Percentiles rank a stretch among this genome's conserved stretches.
Evolutionary conservation across 1,284 basidiomycete genomes (phyloP).

Genomic region (Cryptococcus neoformans): DNA sequence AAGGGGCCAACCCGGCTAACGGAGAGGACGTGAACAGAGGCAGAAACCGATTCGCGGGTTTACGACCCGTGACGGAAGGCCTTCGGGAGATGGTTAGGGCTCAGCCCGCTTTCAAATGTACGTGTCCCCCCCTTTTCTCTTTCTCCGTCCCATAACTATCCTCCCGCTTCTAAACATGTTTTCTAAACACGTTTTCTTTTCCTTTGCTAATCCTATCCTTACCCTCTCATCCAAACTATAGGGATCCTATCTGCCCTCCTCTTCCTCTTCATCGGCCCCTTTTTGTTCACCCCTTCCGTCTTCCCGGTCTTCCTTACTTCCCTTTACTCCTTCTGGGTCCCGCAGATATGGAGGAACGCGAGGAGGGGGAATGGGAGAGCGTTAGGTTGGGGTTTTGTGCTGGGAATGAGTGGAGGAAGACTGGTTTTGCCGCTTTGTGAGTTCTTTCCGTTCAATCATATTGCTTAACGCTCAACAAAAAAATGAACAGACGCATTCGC

Average conservation of each 20-base stretch:
- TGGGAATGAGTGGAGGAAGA: conserved; percentile 70
- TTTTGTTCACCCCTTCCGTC: conserved; percentile 67
- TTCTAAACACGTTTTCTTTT: no score
- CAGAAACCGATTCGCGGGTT: no score
- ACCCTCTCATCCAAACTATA: not conserved
- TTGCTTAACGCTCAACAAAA: not conserved
- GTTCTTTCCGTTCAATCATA: conserved; percentile 35
- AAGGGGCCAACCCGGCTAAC: not conserved
- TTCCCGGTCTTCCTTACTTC: conserved; percentile 66
- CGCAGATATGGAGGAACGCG: conserved; percentile 76
- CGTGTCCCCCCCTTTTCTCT: conserved; percentile 51
- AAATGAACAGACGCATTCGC: conserved; percentile 64
- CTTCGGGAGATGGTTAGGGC: not conserved
- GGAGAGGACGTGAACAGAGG: not conserved
- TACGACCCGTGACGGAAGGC: not conserved
- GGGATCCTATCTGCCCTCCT: conserved; percentile 10
- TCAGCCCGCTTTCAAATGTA: conserved; percentile 48
- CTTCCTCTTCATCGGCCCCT: conserved; percentile 56
- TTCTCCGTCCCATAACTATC: conserved; percentile 4
- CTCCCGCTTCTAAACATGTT: no score
- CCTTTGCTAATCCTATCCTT: not conserved
- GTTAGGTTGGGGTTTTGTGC: conserved; percentile 65
- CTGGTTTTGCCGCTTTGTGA: conserved; percentile 71
- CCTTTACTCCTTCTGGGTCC: conserved; percentile 75
- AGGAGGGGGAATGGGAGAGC: conserved; percentile 67